Evolutionary conservation across 1,139 yeast species (phyloP).

Genomic region (Pichia sp.): DNA sequence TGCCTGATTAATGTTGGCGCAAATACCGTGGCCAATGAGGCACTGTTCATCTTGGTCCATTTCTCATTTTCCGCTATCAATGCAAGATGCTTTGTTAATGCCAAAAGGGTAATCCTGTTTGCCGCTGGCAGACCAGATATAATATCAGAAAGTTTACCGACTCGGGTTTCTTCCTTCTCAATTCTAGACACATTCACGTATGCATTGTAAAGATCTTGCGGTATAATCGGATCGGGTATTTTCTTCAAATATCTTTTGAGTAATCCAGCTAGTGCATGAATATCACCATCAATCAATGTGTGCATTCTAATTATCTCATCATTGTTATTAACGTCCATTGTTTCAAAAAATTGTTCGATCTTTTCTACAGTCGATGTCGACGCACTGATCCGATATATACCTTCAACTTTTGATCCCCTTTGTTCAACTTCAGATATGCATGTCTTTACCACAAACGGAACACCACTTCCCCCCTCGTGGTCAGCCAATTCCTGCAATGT

Average conservation of each 20-base stretch:
- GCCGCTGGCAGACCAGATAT: constrained; percentile 57
- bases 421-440: constrained; percentile 78
- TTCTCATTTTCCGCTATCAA: constrained; percentile 46
- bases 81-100: constrained; percentile 61
- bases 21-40: constrained; percentile 86
- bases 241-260: constrained; percentile 81
- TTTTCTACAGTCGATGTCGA: constrained; percentile 71
- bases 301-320: constrained; percentile 38
- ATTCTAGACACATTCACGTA: constrained; percentile 48
- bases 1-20: constrained; percentile 93
- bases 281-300: constrained; percentile 59
- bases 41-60: constrained; percentile 70
- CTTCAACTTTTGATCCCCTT: constrained; percentile 72
- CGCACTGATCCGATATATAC: constrained; percentile 88
- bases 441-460: constrained; percentile 69
- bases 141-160: constrained; percentile 30
- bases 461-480: constrained; percentile 48
- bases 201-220: constrained; percentile 62
- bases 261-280: constrained; percentile 82
- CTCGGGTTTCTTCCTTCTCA: constrained; percentile 29
- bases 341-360: constrained; percentile 41
- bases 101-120: constrained; percentile 54
- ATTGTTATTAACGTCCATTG: constrained; percentile 28
- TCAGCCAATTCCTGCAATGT: constrained; percentile 56
- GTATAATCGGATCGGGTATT: constrained; percentile 80